Evolutionary conservation across 768 basidiomycete species (phyloP).

Genomic region (Pleurotus djamor): DNA sequence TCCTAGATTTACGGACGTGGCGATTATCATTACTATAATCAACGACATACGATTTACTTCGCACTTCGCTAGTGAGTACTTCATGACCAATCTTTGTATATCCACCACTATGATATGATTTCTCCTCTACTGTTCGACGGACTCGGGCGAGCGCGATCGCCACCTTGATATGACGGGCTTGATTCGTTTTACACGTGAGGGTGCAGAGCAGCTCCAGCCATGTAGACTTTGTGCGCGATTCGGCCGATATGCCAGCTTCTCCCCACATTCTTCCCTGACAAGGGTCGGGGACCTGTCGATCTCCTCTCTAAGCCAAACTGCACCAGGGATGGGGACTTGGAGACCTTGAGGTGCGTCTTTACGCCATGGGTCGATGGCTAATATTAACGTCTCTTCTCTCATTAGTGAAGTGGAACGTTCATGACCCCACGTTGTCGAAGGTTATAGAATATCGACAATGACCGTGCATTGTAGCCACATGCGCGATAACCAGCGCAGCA

Average conservation of each 20-base stretch:
- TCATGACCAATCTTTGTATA: not conserved
- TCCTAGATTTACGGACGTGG: not conserved
- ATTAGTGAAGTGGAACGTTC: not conserved
- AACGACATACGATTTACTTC: conserved; percentile 2
- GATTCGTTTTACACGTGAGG: no score
- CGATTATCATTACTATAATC: not conserved
- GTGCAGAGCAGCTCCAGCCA: no score
- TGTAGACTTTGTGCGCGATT: not conserved
- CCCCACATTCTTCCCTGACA: not conserved
- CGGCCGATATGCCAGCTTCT: not conserved
- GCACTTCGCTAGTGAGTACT: conserved; percentile 4
- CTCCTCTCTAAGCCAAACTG: no score
- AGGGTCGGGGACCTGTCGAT: no score
- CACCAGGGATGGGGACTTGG: no score
- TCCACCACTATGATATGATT: not conserved
- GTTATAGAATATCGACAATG: not conserved
- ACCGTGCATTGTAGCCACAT: not conserved
- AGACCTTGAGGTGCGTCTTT: no score
- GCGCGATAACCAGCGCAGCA: not conserved
- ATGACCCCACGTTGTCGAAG: not conserved
- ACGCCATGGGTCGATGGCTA: no score
- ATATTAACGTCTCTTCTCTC: no score
- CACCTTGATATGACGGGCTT: not conserved
- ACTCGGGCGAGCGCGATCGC: not conserved
- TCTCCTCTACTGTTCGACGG: not conserved